A percentile compares a stretch with the other conserved stretches of the same genome.
Conservation (phyloP, 305 asterid species). For the Fraxinus greggii region DNA sequence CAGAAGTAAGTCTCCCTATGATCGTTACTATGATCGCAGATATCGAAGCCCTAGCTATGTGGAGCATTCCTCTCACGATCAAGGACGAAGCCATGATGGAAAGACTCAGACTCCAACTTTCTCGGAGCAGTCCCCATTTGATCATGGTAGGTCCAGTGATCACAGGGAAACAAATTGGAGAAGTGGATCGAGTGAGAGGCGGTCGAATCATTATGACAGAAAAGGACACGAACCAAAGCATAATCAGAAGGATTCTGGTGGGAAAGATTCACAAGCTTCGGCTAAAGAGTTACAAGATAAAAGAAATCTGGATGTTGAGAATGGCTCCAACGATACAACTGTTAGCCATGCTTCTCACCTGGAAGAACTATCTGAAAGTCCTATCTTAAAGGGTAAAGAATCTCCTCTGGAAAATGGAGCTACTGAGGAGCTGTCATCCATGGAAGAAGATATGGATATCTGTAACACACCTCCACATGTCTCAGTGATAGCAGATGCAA, state of each 20-base stretch:
- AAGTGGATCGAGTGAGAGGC: slow-evolving; percentile 58
- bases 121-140: slow-evolving; percentile 62
- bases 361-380: slow-evolving; percentile 44
- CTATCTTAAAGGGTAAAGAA: slow-evolving; percentile 38
- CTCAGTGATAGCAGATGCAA: slow-evolving; percentile 53
- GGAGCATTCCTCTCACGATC: slow-evolving; percentile 53
- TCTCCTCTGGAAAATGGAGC: slow-evolving; percentile 57
- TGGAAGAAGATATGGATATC: slow-evolving; percentile 99
- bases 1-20: slow-evolving; percentile 65
- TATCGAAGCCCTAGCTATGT: slow-evolving; percentile 44
- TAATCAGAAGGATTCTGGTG: slow-evolving; percentile 46
- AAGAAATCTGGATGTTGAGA: slow-evolving; percentile 39
- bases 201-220: slow-evolving; percentile 43
- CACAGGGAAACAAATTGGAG: slow-evolving; percentile 50
- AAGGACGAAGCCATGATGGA: slow-evolving; percentile 54
- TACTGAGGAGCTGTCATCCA: slow-evolving; percentile 71
- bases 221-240: slow-evolving; percentile 67
- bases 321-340: slow-evolving; percentile 43
- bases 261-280: slow-evolving; percentile 41
- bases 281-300: slow-evolving; percentile 53
- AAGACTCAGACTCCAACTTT: slow-evolving; percentile 61
- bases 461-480: slow-evolving; percentile 96
- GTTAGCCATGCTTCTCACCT: slow-evolving; percentile 25
- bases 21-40: slow-evolving; percentile 53
- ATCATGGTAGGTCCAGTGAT: slow-evolving; percentile 49